A percentile compares a stretch with the other conserved stretches of the same genome.
These are phyloP conservation scores for Dorcoceras hygrometricum DNA, from an alignment of 257 asterid genomes.

Conservation along the genomic window DNA sequence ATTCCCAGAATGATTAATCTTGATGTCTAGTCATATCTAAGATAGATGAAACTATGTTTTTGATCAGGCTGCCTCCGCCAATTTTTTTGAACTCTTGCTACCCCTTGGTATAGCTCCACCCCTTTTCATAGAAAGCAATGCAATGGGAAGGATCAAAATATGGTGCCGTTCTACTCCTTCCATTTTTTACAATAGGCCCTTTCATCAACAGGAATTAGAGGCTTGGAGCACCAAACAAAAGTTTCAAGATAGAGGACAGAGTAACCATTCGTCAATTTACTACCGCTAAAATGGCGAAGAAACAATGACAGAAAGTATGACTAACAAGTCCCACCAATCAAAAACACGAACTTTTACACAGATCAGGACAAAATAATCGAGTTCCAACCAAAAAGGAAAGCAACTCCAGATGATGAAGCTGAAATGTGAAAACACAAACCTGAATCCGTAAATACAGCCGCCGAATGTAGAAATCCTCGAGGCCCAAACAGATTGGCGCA, in stretches of 20 bases:
- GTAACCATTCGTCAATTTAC: too few relatives aligned
- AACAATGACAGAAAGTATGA: not conserved
- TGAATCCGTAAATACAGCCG: constrained; percentile 85
- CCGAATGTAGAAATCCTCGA: constrained; percentile 94
- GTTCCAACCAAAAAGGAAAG: not conserved
- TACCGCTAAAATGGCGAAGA: too few relatives aligned
- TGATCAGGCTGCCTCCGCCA: not conserved
- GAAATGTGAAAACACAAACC: constrained; percentile 36
- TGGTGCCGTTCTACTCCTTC: too few relatives aligned
- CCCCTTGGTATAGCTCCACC: not conserved
- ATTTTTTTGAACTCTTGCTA: not conserved
- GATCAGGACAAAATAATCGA: constrained; percentile 4
- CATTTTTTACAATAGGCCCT: too few relatives aligned
- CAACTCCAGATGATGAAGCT: not conserved
- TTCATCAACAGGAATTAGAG: too few relatives aligned
- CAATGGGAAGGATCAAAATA: too few relatives aligned
- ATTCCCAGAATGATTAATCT: not conserved
- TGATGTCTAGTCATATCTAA: not conserved
- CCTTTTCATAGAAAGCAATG: too few relatives aligned
- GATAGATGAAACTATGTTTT: not conserved
- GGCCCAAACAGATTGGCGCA: constrained; percentile 98
- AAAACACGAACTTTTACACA: not conserved
- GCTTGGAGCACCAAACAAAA: too few relatives aligned
- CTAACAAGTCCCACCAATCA: not conserved
- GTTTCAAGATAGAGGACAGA: too few relatives aligned